Percentiles rank a stretch among this genome's conserved stretches.
phyloP scores from a whole-genome alignment of 345 rosid species.

The Sonneratia alba region DNA sequence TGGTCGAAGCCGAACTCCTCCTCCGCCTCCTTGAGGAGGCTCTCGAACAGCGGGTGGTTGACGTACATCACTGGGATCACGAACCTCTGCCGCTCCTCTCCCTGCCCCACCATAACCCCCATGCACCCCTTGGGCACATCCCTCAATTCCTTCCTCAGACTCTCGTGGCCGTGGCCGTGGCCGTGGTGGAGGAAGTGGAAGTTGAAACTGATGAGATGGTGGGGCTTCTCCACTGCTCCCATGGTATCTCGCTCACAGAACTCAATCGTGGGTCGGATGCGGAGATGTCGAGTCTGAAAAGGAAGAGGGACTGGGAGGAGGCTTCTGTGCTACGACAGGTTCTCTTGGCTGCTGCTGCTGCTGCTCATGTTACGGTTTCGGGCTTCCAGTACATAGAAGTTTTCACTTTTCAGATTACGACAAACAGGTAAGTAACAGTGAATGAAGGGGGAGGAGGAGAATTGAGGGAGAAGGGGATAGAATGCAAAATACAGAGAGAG shows the following conservation, averaged over 20 bases:
- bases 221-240: slow-evolving; percentile 25
- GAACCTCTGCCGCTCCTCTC: slow-evolving; percentile 54
- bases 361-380: no score
- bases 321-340: no score
- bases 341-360: no score
- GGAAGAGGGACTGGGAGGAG: no score
- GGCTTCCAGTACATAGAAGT: no score
- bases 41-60: slow-evolving; percentile 65
- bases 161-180: slow-evolving; percentile 7
- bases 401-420: no score
- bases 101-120: slow-evolving; percentile 62
- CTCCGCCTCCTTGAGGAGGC: slow-evolving; percentile 60
- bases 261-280: no score
- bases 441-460: no score
- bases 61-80: slow-evolving; percentile 71
- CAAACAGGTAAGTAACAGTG: no score
- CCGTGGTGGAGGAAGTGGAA: slow-evolving; percentile 13
- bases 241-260: slow-evolving; percentile 6
- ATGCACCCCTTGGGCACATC: slow-evolving; percentile 58
- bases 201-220: slow-evolving; percentile 30
- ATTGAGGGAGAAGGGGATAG: no score
- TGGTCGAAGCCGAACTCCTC: slow-evolving; percentile 69
- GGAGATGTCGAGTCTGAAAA: no score
- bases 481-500: no score
- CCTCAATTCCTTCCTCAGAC: slow-evolving; percentile 15